Base-by-base conservation (phyloP, 495 filamentous ascomycete genomes). In the Annulohypoxylon bovei region DNA sequence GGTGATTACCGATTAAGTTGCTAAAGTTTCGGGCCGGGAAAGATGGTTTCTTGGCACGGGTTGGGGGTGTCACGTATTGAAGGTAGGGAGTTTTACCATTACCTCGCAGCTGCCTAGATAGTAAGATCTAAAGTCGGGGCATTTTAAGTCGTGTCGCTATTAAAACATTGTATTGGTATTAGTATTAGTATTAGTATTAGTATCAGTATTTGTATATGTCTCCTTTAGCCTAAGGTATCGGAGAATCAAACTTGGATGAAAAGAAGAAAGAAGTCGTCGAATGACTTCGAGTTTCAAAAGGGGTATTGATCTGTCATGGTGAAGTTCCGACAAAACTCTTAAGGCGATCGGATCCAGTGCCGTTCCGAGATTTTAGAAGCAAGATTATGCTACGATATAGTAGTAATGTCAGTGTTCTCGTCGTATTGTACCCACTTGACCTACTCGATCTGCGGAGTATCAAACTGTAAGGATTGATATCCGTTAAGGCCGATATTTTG, bases 381-480 rank as follows among this genome's bases (percentile, higher is more conserved):
- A 20, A 56, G n/a, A 66, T 50, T 42, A 56, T 62, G 65, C 55
- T 50, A 62, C 58, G 30, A 53, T 44, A 22, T 44, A 1, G 27
- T 32, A 28, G 35, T 44, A 54, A 18, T 53, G 25, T 20, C 28
- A 53, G 35, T 37, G 46, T 52, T 8, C 9, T 65, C 18, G 44
- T 65, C 30, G 39, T 47, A 56, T 65, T 56, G 30, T 44, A 65
- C 28, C 63, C 62, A 63, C 58, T 63, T 53, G 37, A 27, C 52
- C 16, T 67, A 62, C 58, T 37, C 55, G 74, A 74, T 74, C 71
- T 74, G 56, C 71, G 2, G 74, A 57, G 12, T 32, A 76, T 76
- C 71, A 76, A 76, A 74, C 74, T 23, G 18, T 61, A 61, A 60
- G 40, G 65, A 68, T 62, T n/a, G 8, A 33, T 27, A 57, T 50